Conservation (phyloP, 2,329 filamentous ascomycete genomes). For the Alternaria dauci region DNA sequence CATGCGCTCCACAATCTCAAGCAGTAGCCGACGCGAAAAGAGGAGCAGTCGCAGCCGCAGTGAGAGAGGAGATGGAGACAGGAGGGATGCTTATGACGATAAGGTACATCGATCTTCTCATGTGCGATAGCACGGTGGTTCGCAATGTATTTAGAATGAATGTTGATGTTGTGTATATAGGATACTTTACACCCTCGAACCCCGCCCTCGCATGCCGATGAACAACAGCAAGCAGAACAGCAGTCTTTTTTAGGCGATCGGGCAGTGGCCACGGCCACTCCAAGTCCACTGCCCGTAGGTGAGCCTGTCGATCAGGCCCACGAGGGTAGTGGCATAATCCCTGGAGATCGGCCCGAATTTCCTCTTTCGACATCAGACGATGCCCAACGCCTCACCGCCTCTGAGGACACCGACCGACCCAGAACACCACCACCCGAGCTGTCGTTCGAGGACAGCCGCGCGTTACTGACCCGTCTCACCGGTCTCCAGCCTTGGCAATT, state of each 20-base stretch:
- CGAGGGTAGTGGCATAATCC: slow-evolving; percentile 41
- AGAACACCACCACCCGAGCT: slow-evolving; percentile 42
- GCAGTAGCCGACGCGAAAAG: slow-evolving; percentile 52
- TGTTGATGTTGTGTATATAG: slow-evolving; percentile 43
- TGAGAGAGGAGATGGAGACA: slow-evolving; percentile 45
- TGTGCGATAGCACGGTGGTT: slow-evolving; percentile 36
- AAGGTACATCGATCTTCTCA: slow-evolving; percentile 50
- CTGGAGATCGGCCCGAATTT: slow-evolving; percentile 45
- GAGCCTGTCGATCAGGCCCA: slow-evolving; percentile 38
- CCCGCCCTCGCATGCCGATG: slow-evolving; percentile 37
- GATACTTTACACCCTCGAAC: slow-evolving; percentile 41
- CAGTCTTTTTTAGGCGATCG: slow-evolving; percentile 71
- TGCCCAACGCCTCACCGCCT: slow-evolving; percentile 31
- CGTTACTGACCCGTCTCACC: slow-evolving; percentile 45
- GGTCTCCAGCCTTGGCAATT: slow-evolving; percentile 48
- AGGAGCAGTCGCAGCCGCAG: slow-evolving; percentile 52
- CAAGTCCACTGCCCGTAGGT: slow-evolving; percentile 56
- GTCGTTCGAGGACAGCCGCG: slow-evolving; percentile 45
- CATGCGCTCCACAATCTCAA: slow-evolving; percentile 45
- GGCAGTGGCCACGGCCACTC: slow-evolving; percentile 62
- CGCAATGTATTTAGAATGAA: slow-evolving; percentile 43
- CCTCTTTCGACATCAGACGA: slow-evolving; percentile 38
- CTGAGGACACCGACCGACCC: slow-evolving; percentile 36
- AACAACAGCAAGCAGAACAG: slow-evolving; percentile 48
- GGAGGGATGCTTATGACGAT: slow-evolving; percentile 45